Conservation (phyloP, 2,329 filamentous ascomycete genomes). For the Biscogniauxia marginata region DNA sequence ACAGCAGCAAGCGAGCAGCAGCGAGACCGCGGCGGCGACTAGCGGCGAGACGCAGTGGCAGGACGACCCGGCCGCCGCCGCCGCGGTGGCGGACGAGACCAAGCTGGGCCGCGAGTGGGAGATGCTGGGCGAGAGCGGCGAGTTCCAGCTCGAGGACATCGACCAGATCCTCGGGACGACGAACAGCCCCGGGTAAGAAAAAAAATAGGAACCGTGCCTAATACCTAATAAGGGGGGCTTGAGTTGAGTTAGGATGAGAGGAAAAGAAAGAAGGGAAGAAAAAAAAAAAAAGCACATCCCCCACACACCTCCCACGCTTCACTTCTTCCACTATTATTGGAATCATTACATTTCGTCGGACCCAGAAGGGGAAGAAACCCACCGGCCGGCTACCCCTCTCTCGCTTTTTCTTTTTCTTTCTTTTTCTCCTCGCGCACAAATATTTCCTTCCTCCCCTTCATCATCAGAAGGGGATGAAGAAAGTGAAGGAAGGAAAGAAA, state of each 20-base stretch:
- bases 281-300: conserved; percentile 1
- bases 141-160: conserved; percentile 24
- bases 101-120: conserved; percentile 24
- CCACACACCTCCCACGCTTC: too few species aligned
- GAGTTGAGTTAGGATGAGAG: too few species aligned
- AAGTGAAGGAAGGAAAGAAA: neutral
- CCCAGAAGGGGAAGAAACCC: too few species aligned
- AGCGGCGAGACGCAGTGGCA: conserved; percentile 14
- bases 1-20: conserved; percentile 7
- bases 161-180: conserved; percentile 25
- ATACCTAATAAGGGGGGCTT: conserved; percentile 1
- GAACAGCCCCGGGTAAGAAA: conserved; percentile 17
- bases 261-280: neutral
- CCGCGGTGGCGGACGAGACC: conserved; percentile 3
- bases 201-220: neutral
- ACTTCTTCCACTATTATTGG: conserved; percentile 16
- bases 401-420: conserved; percentile 9
- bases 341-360: too few species aligned
- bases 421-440: conserved; percentile 4
- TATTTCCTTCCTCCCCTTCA: too few species aligned
- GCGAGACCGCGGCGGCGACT: neutral
- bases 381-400: conserved; percentile 3
- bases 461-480: conserved; percentile 6
- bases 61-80: conserved; percentile 10
- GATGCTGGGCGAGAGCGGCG: conserved; percentile 13